Conservation (phyloP, 306 rosid species). For the Abrus pulchellus region DNA sequence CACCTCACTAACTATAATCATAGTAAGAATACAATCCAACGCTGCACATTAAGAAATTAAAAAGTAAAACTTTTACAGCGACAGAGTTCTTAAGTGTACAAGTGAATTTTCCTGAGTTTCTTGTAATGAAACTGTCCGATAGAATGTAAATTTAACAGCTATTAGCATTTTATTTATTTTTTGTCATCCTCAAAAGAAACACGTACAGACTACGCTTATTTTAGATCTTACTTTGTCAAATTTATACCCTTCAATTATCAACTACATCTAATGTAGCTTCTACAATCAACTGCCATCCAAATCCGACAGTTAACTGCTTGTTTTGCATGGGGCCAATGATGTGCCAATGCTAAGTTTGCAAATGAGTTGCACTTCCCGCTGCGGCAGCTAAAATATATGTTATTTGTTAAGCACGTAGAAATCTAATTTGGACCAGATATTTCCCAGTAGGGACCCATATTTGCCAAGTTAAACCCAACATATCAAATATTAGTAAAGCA, state of each 20-base stretch:
- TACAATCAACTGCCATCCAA: slow-evolving; percentile 1
- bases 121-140: neutral
- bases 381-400: slow-evolving; percentile 5
- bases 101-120: neutral
- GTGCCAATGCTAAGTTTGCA: neutral
- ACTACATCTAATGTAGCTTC: neutral
- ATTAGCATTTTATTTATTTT: neutral
- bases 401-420: slow-evolving; percentile 25
- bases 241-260: neutral
- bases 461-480: slow-evolving; percentile 19
- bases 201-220: neutral
- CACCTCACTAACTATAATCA: slow-evolving; percentile 1
- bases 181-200: slow-evolving; percentile 6
- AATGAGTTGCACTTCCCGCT: neutral
- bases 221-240: neutral
- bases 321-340: neutral
- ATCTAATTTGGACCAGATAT: slow-evolving; percentile 11
- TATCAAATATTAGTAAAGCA: slow-evolving; percentile 30
- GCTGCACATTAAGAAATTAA: neutral
- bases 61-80: neutral
- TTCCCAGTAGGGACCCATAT: neutral
- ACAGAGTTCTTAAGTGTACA: neutral
- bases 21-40: neutral
- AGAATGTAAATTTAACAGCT: neutral
- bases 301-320: slow-evolving; percentile 20